Base-by-base conservation (phyloP, 148 eudicot species). In the Rhododendron kiyosumense region DNA sequence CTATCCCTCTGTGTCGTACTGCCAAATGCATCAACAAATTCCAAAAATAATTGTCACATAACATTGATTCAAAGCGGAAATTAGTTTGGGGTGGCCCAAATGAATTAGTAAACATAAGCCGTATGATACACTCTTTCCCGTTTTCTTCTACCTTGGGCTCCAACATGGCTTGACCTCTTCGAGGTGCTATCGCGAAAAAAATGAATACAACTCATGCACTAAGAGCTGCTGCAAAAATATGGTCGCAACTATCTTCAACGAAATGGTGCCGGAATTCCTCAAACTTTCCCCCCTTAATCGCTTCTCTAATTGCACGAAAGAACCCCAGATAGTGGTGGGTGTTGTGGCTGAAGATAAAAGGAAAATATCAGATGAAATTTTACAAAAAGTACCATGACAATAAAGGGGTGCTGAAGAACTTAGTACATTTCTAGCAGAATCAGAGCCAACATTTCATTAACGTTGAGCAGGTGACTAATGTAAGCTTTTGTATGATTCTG, bases 401-500 rank as follows among this genome's bases (percentile, higher is more conserved):
- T 32, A 32, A 36, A 73, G 38, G 7, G 22, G 11, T 36, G 36
- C 20, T 0, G 12, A 5, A 59, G 38, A 26, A 83, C 22, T 36
- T 71, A 1, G 32, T 92, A 95, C 98, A 95, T 92, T 90, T 95
- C 98, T 32, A 95, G 89, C 59, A 95, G 90, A 88, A 89, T 95
- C 77, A 87, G 94, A 8, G 95, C 95, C 89, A 95, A 88, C 98
- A 95, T 93, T 83, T 95, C 98, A 36, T 93, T 94, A 80, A 90
- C 94, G 89, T 92, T 95, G 83, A 95, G 93, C 84, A 95, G 85
- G 85, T 95, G 98, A 88, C 93, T 89, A 57, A 95, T 90, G 85
- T 95, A 95, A 36, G 97, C 95, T 89, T 90, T 95, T 81, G 95
- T 91, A 90, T 95, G 98, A 89, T 95, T 95, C 87, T 89, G 90